Conservation (phyloP, 805 yeast genomes). For the Candida koratica region DNA sequence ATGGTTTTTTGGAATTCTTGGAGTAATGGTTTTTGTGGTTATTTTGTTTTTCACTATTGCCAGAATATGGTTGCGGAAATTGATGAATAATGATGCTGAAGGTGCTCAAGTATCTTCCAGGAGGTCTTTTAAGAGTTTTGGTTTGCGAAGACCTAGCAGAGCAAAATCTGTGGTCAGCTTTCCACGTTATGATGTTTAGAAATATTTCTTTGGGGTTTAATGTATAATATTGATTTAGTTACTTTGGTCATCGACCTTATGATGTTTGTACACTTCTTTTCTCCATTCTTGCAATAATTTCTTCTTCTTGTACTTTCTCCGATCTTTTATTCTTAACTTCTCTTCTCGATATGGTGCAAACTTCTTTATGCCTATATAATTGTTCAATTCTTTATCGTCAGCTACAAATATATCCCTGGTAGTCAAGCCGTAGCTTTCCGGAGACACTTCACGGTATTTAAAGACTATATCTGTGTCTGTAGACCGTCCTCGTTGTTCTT, state of each 20-base stretch:
- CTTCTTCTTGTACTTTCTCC: constrained; percentile 77
- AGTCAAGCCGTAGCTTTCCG: constrained; percentile 84
- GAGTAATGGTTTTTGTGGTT: constrained; percentile 24
- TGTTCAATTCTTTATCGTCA: constrained; percentile 80
- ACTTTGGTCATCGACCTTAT: constrained; percentile 23
- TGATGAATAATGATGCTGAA: constrained; percentile 14
- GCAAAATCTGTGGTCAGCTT: constrained; percentile 38
- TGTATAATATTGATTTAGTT: not conserved
- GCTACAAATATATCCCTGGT: constrained; percentile 87
- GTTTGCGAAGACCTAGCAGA: constrained; percentile 25
- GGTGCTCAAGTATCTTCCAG: constrained; percentile 16
- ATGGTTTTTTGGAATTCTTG: constrained; percentile 32
- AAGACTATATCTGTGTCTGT: constrained; percentile 50
- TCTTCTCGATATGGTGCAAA: constrained; percentile 87
- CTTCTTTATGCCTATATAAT: constrained; percentile 82
- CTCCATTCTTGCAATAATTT: constrained; percentile 88
- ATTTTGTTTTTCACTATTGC: constrained; percentile 16
- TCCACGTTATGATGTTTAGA: constrained; percentile 11
- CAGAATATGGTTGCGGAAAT: constrained; percentile 20
- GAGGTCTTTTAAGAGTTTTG: constrained; percentile 26
- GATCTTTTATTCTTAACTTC: constrained; percentile 70
- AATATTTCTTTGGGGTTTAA: not conserved
- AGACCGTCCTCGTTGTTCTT: constrained; percentile 58
- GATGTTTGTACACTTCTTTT: constrained; percentile 67
- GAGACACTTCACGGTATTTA: constrained; percentile 90